A percentile compares a stretch with the other conserved stretches of the same genome.
Evolutionary conservation across 805 yeast species (phyloP).

Genomic region (Starmerella stigmatis): DNA sequence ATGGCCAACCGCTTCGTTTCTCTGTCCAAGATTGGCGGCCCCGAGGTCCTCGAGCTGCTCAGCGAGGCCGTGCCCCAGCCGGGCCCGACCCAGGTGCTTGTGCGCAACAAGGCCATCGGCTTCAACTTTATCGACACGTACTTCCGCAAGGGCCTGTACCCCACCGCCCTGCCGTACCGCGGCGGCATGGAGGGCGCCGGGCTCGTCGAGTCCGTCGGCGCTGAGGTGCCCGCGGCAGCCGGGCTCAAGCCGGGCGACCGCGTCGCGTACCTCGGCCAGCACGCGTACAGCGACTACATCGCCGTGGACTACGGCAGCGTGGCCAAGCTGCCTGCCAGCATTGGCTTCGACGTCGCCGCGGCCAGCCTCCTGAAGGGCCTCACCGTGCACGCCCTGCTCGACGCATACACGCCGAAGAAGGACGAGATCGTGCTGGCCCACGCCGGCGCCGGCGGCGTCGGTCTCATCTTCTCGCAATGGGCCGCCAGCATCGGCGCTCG

Average conservation of each 20-base stretch:
- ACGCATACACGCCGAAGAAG: slow-evolving; percentile 45
- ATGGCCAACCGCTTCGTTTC: slow-evolving; percentile 15
- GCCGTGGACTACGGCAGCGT: slow-evolving; percentile 29
- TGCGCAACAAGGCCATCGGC: slow-evolving; percentile 70
- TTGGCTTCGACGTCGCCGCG: slow-evolving; percentile 48
- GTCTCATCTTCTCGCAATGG: slow-evolving; percentile 59
- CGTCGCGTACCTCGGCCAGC: slow-evolving; percentile 43
- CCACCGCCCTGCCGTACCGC: slow-evolving; percentile 57
- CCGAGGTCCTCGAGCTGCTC: slow-evolving; percentile 44
- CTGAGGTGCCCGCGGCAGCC: slow-evolving; percentile 40
- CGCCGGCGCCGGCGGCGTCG: slow-evolving; percentile 97
- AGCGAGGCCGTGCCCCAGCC: slow-evolving; percentile 28
- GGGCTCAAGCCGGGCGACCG: slow-evolving; percentile 39
- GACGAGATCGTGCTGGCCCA: slow-evolving; percentile 68
- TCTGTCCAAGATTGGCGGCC: slow-evolving; percentile 46
- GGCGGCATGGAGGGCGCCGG: slow-evolving; percentile 50
- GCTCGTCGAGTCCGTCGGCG: slow-evolving; percentile 40
- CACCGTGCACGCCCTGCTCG: slow-evolving; percentile 63
- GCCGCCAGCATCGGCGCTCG: slow-evolving; percentile 55
- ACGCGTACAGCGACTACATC: slow-evolving; percentile 74
- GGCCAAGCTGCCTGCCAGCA: slow-evolving; percentile 41
- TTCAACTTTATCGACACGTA: slow-evolving; percentile 74
- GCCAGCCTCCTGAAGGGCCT: slow-evolving; percentile 53
- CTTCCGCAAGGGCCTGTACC: slow-evolving; percentile 71
- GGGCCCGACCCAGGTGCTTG: slow-evolving; percentile 46